Evolutionary conservation across 140 eudicot species (phyloP).

Genomic region (Anethum foeniculum): DNA sequence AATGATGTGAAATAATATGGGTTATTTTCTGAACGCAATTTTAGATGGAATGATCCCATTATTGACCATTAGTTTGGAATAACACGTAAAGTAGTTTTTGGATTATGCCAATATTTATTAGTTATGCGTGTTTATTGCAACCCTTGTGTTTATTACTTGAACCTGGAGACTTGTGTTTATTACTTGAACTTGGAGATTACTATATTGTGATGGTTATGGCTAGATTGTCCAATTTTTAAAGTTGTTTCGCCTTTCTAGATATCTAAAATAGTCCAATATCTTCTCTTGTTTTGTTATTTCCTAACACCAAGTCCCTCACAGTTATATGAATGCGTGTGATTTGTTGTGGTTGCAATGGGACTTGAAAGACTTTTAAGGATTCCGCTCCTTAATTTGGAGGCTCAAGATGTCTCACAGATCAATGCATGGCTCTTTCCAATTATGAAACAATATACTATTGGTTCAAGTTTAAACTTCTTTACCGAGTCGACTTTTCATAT

Average conservation of each 20-base stretch:
- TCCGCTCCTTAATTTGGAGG: conserved; percentile 62
- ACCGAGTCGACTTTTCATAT: conserved; percentile 40
- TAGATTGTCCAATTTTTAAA: not conserved
- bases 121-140: not conserved
- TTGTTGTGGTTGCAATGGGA: conserved; percentile 78
- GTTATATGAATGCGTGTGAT: conserved; percentile 88
- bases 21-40: not conserved
- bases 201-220: not conserved
- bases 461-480: conserved; percentile 72
- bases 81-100: not conserved
- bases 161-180: too few relatives aligned
- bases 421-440: conserved; percentile 86
- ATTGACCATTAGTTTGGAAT: not conserved
- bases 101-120: not conserved
- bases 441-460: conserved; percentile 69
- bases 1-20: not conserved
- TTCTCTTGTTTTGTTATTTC: not conserved
- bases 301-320: conserved; percentile 22
- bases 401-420: conserved; percentile 50
- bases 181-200: not conserved
- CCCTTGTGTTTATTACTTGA: too few relatives aligned
- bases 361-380: conserved; percentile 60
- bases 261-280: not conserved
- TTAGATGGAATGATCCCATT: not conserved
- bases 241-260: not conserved